Evolutionary conservation across 1,284 basidiomycete genomes (phyloP), one percentile per base, ranked within the genome.

Genomic region (Blastosporella zonata): DNA sequence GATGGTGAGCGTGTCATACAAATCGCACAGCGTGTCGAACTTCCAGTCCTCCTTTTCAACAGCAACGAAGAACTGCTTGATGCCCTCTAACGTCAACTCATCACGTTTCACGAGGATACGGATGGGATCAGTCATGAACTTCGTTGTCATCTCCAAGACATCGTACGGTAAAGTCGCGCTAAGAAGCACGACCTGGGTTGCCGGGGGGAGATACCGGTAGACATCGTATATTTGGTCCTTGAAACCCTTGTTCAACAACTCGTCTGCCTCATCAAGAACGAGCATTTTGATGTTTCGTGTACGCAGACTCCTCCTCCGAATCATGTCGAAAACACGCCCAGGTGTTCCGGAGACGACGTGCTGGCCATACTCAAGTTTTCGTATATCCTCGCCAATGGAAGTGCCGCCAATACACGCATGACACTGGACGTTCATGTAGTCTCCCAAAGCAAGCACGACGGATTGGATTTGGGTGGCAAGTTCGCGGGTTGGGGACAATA

Each of bases 21-120:
- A 71, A 71, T 99, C 97, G 69, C 94, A 98, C 17, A 99, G 78
- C 0, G 96, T 99, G 72, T 99, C 97, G 62, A 98, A 96, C 68
- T 99, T 99, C 96, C 96, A 99, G 63, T 99, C 97, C 70, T 99
- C 97, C 76, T 98, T 98, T 73, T 99, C 97, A 49, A 99, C 96
- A 22, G 96, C 96, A 37, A 99, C 94, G 71, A 97, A 99, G 79
- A 99, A 99, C 67, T 99, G 97, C 69, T 98, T 99, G 78, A 99
- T 99, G 20, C 97, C 96, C 68, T 99, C 97, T 47, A 99, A 79
- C 41, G 97, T 99, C 77, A 99, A 81, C 71, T 99, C 97, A 67
- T 99, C 97, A 85, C 96, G 94, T 78, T 99, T 98, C 69, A 99
- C 97, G 55, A 99, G 87, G 64, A 99, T 98, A 47, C 96, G 89